Conservation (phyloP, 1,139 yeast genomes). For the Pichia sp. region DNA sequence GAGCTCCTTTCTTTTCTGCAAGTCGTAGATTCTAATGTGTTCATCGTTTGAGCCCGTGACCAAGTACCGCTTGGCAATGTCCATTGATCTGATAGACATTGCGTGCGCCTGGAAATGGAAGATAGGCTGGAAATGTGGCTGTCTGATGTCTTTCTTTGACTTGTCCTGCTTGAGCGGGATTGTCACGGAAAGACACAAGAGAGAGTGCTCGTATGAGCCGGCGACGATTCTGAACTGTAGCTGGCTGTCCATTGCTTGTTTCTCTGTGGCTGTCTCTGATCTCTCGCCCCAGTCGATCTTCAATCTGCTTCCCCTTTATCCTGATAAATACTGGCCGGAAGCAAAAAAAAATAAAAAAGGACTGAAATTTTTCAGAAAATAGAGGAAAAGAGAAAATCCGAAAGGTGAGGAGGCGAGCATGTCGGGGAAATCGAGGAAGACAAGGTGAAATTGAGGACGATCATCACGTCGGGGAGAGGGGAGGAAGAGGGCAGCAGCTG, state of each 20-base stretch:
- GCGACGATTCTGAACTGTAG: constrained; percentile 68
- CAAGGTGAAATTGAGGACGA: no score
- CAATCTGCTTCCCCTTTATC: no score
- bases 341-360: background rate
- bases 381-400: background rate
- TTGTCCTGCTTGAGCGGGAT: constrained; percentile 33
- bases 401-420: background rate
- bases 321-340: background rate
- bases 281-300: no score
- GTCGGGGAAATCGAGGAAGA: no score
- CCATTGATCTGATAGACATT: constrained; percentile 78
- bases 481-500: background rate
- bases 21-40: constrained; percentile 88
- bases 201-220: constrained; percentile 93
- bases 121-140: constrained; percentile 80
- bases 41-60: constrained; percentile 97
- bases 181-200: constrained; percentile 75
- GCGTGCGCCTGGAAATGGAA: constrained; percentile 96
- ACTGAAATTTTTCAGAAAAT: background rate
- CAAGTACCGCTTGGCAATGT: constrained; percentile 75
- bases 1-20: constrained; percentile 88
- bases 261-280: background rate
- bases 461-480: no score
- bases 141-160: constrained; percentile 26
- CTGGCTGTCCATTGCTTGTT: background rate